Evolutionary conservation across 805 yeast genomes (phyloP), one percentile per base, ranked within the genome.

Genomic region (Scheffersomyces ergatensis): DNA sequence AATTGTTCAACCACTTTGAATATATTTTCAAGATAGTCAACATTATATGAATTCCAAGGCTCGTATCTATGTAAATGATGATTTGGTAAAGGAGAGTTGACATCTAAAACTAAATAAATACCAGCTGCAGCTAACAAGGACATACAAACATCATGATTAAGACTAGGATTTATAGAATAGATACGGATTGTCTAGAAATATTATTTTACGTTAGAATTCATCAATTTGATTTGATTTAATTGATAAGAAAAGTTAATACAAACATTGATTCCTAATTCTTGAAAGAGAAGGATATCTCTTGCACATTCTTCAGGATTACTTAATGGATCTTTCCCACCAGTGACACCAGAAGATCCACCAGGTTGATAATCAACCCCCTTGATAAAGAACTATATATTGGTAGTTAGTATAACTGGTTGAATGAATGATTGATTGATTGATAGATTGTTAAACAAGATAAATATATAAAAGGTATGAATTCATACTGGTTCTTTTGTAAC

Each of bases 291-390:
- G 16, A 88, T 79, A 59, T 92, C 98, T 50, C 97, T 76, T 4
- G 90, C 84, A 67, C 98, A 92, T 15, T 62, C 54, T 11, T 74
- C 64, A 3, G 81, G 74, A 53, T 88, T 83, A 2, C 96, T 83
- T 33, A 92, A 69, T 0, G 97, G 96, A 57, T 92, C 98, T 8
- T 51, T 57, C 5, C 53, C 45, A 3, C 54, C 62, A n/a, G 67
- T 67, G 18, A 81, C 82, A 0, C 82, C 90, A 0, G 96, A 82
- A 0, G 96, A 83, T 0, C 97, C 98, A 8, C 97, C 97, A 0
- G 97, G 97, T 56, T 92, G 97, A 57, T 90, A 90, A 60, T 92
- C 98, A 1, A 92, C 85, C 15, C 98, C 98, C 60, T 78, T 83
- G 27, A 90, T 74, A 51, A 74, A 82, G 56, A 92, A 90, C 80